Evolutionary conservation across 2,329 filamentous ascomycete genomes (phyloP).

Genomic region (Coniochaeta sp.): DNA sequence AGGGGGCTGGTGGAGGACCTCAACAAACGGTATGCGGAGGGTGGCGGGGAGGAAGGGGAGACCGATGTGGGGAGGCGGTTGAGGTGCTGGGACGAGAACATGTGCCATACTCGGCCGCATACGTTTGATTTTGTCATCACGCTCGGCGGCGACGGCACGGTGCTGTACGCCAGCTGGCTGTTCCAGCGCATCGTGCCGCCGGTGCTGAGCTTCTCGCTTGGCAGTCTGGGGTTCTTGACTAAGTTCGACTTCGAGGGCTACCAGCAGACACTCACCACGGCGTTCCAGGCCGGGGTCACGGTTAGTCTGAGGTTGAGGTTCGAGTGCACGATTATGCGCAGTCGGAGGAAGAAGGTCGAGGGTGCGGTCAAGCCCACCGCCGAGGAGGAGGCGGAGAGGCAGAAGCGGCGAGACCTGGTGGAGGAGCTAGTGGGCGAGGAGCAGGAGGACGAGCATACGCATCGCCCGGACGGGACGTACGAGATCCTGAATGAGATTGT

Average conservation of each 20-base stretch:
- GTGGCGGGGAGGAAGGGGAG: slow-evolving; percentile 23
- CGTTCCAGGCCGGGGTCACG: slow-evolving; percentile 77
- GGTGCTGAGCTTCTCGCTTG: slow-evolving; percentile 83
- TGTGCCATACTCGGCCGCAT: slow-evolving; percentile 73
- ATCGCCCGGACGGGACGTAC: slow-evolving; percentile 74
- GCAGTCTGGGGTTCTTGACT: slow-evolving; percentile 88
- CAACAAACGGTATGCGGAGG: slow-evolving; percentile 29
- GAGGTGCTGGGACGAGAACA: slow-evolving; percentile 74
- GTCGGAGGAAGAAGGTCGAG: slow-evolving; percentile 35
- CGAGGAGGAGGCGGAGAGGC: slow-evolving; percentile 29
- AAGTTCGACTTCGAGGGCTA: slow-evolving; percentile 89
- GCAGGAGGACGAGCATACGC: slow-evolving; percentile 75
- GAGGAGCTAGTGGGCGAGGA: slow-evolving; percentile 88
- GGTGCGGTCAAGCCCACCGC: slow-evolving; percentile 11
- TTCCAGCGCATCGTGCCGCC: slow-evolving; percentile 95
- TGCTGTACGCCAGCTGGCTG: slow-evolving; percentile 91
- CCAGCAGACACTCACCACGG: slow-evolving; percentile 57
- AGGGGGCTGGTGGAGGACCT: slow-evolving; percentile 59
- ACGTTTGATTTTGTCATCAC: slow-evolving; percentile 92
- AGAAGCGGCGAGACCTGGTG: slow-evolving; percentile 59
- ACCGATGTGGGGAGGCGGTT: slow-evolving; percentile 47
- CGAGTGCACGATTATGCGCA: slow-evolving; percentile 89
- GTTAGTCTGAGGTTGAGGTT: slow-evolving; percentile 84
- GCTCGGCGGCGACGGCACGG: slow-evolving; percentile 91
- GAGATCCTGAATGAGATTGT: slow-evolving; percentile 98